These are phyloP conservation scores for Metarhizium rileyi DNA, from an alignment of 2,329 filamentous ascomycete species.

Conservation along the genomic window DNA sequence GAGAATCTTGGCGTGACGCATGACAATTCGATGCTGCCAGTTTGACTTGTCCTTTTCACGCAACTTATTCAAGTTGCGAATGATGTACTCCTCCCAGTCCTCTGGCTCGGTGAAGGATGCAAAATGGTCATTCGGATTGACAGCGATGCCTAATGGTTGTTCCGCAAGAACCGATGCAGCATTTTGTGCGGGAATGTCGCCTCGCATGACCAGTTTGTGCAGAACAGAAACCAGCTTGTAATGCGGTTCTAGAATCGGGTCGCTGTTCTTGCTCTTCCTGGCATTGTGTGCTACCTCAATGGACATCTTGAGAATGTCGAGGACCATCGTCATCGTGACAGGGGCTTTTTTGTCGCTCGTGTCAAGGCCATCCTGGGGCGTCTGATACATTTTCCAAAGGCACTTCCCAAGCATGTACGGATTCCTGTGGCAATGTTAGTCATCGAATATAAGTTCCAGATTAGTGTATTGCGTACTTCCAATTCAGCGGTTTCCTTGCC, in stretches of 20 bases:
- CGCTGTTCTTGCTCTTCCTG: slow-evolving; percentile 49
- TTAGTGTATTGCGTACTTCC: slow-evolving; percentile 36
- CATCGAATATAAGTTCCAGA: background rate
- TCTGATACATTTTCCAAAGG: slow-evolving; percentile 54
- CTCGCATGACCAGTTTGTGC: slow-evolving; percentile 64
- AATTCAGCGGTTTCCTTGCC: slow-evolving; percentile 42
- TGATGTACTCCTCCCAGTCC: slow-evolving; percentile 48
- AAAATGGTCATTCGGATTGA: slow-evolving; percentile 24
- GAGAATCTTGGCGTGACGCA: slow-evolving; percentile 54
- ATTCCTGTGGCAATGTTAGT: slow-evolving; percentile 29
- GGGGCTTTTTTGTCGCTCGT: slow-evolving; percentile 27
- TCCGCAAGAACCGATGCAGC: slow-evolving; percentile 44
- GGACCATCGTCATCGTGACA: slow-evolving; percentile 27
- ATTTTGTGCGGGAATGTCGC: slow-evolving; percentile 36
- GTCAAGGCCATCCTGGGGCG: slow-evolving; percentile 33
- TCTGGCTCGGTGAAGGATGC: slow-evolving; percentile 36
- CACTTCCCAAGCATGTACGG: slow-evolving; percentile 53
- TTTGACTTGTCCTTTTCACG: slow-evolving; percentile 78
- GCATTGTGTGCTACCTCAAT: slow-evolving; percentile 40
- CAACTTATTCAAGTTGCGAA: slow-evolving; percentile 39
- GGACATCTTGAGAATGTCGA: slow-evolving; percentile 41
- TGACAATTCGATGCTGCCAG: slow-evolving; percentile 89
- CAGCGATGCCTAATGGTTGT: slow-evolving; percentile 39
- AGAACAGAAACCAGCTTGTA: slow-evolving; percentile 80
- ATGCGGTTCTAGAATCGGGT: slow-evolving; percentile 82